A percentile compares a stretch with the other conserved stretches of the same genome.
Conservation (phyloP, 2,329 filamentous ascomycete genomes). For the Fusarium devonianum region DNA sequence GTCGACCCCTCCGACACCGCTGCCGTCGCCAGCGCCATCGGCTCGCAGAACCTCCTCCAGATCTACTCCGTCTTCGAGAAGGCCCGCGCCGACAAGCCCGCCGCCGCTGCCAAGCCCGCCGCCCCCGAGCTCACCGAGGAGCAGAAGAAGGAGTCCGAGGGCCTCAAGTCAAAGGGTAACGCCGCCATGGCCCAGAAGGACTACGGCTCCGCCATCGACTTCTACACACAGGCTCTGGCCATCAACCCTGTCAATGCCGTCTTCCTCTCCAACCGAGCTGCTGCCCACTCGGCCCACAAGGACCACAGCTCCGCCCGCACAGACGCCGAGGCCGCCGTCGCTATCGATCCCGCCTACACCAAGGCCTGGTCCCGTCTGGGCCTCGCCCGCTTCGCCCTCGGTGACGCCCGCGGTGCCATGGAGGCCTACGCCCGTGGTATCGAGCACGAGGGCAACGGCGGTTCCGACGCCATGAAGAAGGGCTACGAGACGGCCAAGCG, state of each 20-base stretch:
- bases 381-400: conserved; percentile 88
- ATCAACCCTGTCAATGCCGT: conserved; percentile 88
- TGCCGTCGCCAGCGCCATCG: conserved; percentile 78
- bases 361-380: conserved; percentile 97
- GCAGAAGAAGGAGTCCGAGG: conserved; percentile 82
- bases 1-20: conserved; percentile 82
- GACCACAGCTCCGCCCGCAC: conserved; percentile 84
- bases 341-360: conserved; percentile 89
- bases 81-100: conserved; percentile 61
- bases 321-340: conserved; percentile 90
- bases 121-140: conserved; percentile 54
- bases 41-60: conserved; percentile 83
- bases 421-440: conserved; percentile 95
- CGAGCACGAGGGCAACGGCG: conserved; percentile 90
- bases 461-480: conserved; percentile 96
- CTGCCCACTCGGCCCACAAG: conserved; percentile 84
- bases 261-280: conserved; percentile 96
- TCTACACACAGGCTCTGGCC: conserved; percentile 86
- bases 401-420: conserved; percentile 89
- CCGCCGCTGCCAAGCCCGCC: conserved; percentile 44
- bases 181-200: conserved; percentile 95
- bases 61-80: conserved; percentile 98
- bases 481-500: conserved; percentile 93
- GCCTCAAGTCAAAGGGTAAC: conserved; percentile 89
- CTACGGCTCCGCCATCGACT: conserved; percentile 80